These are phyloP conservation scores for Handroanthus guayacan DNA, from an alignment of 257 asterid species.

Conservation along the genomic window DNA sequence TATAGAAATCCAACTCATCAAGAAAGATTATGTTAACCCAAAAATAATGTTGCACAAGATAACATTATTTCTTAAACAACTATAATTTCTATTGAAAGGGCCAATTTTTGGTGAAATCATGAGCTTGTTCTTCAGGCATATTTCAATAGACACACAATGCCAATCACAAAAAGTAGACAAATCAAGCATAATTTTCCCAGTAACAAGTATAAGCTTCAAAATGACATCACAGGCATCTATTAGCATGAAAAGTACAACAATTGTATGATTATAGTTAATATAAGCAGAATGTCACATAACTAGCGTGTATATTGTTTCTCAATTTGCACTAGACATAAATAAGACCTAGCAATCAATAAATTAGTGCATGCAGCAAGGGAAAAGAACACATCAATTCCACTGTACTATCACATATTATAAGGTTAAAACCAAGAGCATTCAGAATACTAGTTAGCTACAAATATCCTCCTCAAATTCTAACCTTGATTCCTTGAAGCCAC, in stretches of 20 bases:
- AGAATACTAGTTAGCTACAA: not conserved
- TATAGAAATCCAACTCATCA: no score
- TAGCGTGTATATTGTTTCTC: not conserved
- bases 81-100: no score
- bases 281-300: not conserved
- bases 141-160: no score
- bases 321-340: not conserved
- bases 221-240: not conserved
- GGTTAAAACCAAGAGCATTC: constrained; percentile 1
- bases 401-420: not conserved
- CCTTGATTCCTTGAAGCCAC: not conserved
- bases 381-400: not conserved
- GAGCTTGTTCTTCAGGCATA: no score
- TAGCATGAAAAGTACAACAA: not conserved
- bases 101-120: no score
- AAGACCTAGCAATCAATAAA: constrained; percentile 3
- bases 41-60: no score
- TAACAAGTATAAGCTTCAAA: not conserved
- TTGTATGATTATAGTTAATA: not conserved
- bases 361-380: not conserved
- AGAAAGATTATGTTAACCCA: no score
- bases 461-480: constrained; percentile 8
- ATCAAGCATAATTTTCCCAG: not conserved
- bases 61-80: no score
- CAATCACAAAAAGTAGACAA: no score